Percentiles rank a stretch among this genome's conserved stretches.
These are phyloP conservation scores for Hortiboletus rubellus DNA, from an alignment of 1,284 basidiomycete species.

Conservation along the genomic window DNA sequence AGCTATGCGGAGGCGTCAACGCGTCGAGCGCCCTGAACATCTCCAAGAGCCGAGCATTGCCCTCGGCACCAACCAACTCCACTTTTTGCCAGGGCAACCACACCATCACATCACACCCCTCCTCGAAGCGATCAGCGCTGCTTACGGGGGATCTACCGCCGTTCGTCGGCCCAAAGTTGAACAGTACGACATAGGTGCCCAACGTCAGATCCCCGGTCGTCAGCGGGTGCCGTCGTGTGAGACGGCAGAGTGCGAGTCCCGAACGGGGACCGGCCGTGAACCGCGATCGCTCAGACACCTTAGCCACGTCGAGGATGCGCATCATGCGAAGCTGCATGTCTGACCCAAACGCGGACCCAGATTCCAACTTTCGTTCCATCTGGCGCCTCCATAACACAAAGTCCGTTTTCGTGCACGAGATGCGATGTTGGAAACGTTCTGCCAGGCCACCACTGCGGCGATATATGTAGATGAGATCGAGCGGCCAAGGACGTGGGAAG, in stretches of 20 bases:
- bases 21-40: conserved; percentile 26
- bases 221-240: conserved; percentile 23
- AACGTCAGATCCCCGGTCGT: conserved; percentile 21
- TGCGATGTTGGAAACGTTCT: conserved; percentile 42
- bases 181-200: conserved; percentile 34
- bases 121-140: conserved; percentile 21
- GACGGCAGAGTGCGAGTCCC: conserved; percentile 32
- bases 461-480: not conserved
- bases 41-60: conserved; percentile 13
- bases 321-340: conserved; percentile 41
- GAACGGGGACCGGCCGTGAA: conserved; percentile 13
- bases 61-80: conserved; percentile 15
- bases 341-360: conserved; percentile 19
- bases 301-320: conserved; percentile 34
- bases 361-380: conserved; percentile 34
- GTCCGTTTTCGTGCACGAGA: conserved; percentile 43
- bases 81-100: conserved; percentile 38
- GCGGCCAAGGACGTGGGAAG: too few relatives aligned
- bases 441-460: conserved; percentile 48
- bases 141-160: conserved; percentile 16
- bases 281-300: conserved; percentile 14
- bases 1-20: conserved; percentile 31
- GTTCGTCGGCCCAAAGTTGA: conserved; percentile 23
- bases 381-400: conserved; percentile 53
- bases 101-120: conserved; percentile 28